Base-by-base conservation (phyloP, 2,329 filamentous ascomycete species). In the Canariomyces notabilis region DNA sequence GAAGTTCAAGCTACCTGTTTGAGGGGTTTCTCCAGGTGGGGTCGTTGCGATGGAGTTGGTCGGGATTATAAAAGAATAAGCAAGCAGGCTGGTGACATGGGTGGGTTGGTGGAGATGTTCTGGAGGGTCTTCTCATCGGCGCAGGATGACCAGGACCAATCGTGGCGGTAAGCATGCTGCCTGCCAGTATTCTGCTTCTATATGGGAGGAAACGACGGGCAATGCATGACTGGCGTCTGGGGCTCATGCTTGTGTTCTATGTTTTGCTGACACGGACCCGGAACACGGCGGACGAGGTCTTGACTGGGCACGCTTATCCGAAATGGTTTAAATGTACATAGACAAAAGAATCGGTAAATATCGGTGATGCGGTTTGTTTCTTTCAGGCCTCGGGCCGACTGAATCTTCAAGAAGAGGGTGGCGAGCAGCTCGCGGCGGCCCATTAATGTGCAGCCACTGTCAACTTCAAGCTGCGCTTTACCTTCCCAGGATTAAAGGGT, bases 1-100 rank as follows among this genome's bases (percentile, higher is more conserved):
- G 76, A 90, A 88, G 73, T 91, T 91, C 67, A 87, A 89, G 67
- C 74, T 91, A 49, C 87, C 87, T 2, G 87, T 91, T 56, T 91
- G 80, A 74, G 57, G 34, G 7, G 31, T 7, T n/a, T n/a, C 19
- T 1, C 32, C 34, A 26, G 22, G 22, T 11, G 22, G 22, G 22
- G 22, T 11, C 6, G 22, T 6, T 6, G 6, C 22, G 26, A 12
- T 29, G 26, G 26, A 11, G 26, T 9, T 29, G 4, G 9, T 29
- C 26, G 26, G 34, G 34, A 12, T 19, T n/a, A 21, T 21, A 5
- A 37, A 7, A 18, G 34, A 5, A 5, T 41, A 29, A 18, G 36
- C 18, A 20, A 11, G 15, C 12, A 15, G 34, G 19, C 32, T 32
- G 14, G 36, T 31, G 36, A 41, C 37, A 37, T n/a, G 46, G 46